Evolutionary conservation across 129 eudicot species (phyloP), one percentile per base, ranked within the genome.

Genomic region (Tagetes patula): DNA sequence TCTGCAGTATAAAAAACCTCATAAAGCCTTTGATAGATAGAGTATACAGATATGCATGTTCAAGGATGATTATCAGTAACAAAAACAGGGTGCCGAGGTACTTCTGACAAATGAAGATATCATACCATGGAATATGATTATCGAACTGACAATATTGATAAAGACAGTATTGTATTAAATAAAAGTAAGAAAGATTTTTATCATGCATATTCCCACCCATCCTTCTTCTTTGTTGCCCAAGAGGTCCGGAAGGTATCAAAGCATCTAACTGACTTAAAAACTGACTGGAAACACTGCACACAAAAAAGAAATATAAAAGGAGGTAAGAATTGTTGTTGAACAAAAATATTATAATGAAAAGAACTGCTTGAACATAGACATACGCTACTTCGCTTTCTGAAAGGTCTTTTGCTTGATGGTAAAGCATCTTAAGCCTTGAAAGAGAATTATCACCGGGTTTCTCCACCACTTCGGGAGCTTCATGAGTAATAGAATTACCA

Each of bases 381-480:
- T 84, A 90, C 97, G 68, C 75, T 71, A 88, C 89, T 89, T 89
- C 98, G 82, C 65, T 80, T 87, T 89, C 98, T 12, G 97, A 77
- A 30, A 94, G 91, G 2, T 87, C 93, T 79, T 88, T 94, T 65
- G 98, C 96, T 65, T 87, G 97, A 66, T 72, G 83, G 80, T 87
- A 94, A 60, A 94, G 81, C 73, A 55, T 79, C 85, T 94, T 94
- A 27, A 94, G 97, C 78, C 71, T 87, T 31, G 91, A 75, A 36
- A 94, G 82, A 40, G 97, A 88, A 78, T 54, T 90, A 79, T 94
- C 96, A 59, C 97, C 97, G 8, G 97, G 96, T 87, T 88, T 94
- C 80, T 94, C 98, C 67, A 94, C 97, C 69, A 90, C 87, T 82
- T 93, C 98, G 31, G 98, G 98, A 73, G 90, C 96, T 93, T 90